Base-by-base conservation (phyloP, 129 eudicot species). In the Smallanthus sonchifolius region DNA sequence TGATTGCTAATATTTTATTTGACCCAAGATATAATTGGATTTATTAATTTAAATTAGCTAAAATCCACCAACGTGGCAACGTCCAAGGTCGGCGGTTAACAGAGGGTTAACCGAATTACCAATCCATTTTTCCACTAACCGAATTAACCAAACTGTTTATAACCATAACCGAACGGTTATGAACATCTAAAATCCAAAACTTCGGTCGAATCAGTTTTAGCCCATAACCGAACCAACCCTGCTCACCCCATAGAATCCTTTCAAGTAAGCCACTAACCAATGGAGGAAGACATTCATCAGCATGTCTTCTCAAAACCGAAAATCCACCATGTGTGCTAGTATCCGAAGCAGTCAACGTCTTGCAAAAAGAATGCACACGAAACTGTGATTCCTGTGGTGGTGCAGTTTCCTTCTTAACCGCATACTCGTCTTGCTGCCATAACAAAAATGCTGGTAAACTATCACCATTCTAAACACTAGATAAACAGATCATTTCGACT, bases 241-340 rank as follows among this genome's bases (percentile, higher is more conserved):
- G 6, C 19, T 2, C 14, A 13, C 5, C 1, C 4, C 3, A 48
- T 2, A 6, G 2, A 16, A 28, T 57, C 35, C 2, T 28, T 57
- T 57, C 42, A 32, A 11, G 20, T 35, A 34, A 32, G 20, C 67
- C 5, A 13, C 67, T 61, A 32, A 32, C 67, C 40, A 61, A 61
- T 34, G 67, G 71, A 4, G 71, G 47, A 42, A 61, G 67, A 19
- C 64, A 57, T 57, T 57, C 64, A 57, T 57, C 64, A 24, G 64
- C 64, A 10, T 57, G 64, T 36, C 17, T 63, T n/a, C 69, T 65
- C 42, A 32, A 65, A 44, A 67, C 56, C 15, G 38, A 67, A 67
- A 20, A 40, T 42, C 38, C 19, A 42, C 17, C 56, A 42, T 67
- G 72, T 5, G 38, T 24, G n/a, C 72, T 57, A 9, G 36, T 57